These are phyloP conservation scores for Yamadazyma membranifaciens DNA, from an alignment of 1,139 yeast genomes.

Conservation along the genomic window DNA sequence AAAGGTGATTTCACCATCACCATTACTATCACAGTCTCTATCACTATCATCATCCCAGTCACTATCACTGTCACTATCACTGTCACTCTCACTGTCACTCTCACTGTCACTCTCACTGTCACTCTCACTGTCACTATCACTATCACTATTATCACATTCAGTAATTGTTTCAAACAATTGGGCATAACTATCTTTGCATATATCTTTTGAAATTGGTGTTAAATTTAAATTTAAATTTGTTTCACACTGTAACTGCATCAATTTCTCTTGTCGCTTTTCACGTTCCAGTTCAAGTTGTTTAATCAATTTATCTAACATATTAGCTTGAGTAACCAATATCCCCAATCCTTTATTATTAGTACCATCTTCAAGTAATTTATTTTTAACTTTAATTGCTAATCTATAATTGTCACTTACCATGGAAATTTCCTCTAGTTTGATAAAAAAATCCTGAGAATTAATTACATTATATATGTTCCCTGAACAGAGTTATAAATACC, in stretches of 20 bases:
- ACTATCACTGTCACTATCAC: neutral
- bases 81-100: too few relatives aligned
- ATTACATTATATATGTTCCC: too few relatives aligned
- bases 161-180: slow-evolving; percentile 9
- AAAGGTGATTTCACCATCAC: slow-evolving; percentile 1
- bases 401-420: slow-evolving; percentile 54
- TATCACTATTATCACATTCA: neutral
- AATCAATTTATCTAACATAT: slow-evolving; percentile 67
- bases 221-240: slow-evolving; percentile 1
- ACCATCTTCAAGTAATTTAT: slow-evolving; percentile 68
- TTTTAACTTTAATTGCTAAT: slow-evolving; percentile 67
- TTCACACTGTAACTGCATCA: neutral
- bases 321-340: slow-evolving; percentile 70
- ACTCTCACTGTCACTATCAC: neutral
- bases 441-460: too few relatives aligned
- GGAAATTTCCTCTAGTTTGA: too few relatives aligned
- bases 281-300: slow-evolving; percentile 43
- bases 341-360: slow-evolving; percentile 57
- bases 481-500: too few relatives aligned
- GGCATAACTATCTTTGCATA: slow-evolving; percentile 7
- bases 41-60: neutral
- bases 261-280: slow-evolving; percentile 9
- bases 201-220: neutral
- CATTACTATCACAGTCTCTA: neutral
- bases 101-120: neutral